phyloP scores from a whole-genome alignment of 768 basidiomycete genomes.

The Chalciporus sphaerocephalus region DNA sequence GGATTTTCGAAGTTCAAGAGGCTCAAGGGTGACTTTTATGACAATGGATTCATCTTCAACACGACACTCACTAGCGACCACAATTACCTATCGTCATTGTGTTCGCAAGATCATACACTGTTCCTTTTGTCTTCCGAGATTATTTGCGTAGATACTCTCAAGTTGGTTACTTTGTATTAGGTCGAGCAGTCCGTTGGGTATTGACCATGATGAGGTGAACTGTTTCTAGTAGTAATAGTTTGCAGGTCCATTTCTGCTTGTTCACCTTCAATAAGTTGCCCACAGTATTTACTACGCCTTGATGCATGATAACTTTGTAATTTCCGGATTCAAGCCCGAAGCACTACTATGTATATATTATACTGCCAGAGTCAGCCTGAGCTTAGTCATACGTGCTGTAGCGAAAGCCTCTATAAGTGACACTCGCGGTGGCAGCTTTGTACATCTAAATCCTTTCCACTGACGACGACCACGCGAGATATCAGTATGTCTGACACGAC shows the following conservation, averaged over 20 bases:
- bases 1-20: no score
- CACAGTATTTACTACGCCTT: no score
- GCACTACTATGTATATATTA: not conserved
- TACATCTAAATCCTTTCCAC: constrained; percentile 6
- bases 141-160: not conserved
- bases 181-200: not conserved
- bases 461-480: constrained; percentile 3
- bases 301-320: no score
- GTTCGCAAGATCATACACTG: not conserved
- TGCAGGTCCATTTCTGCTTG: no score
- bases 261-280: no score
- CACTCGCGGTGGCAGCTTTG: not conserved
- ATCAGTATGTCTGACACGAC: constrained; percentile 35
- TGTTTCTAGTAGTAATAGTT: not conserved
- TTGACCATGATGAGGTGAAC: constrained; percentile 1
- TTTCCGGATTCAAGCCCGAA: no score
- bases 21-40: constrained; percentile 14
- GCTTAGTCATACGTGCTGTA: constrained; percentile 21
- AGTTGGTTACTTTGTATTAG: not conserved
- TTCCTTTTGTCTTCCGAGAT: not conserved
- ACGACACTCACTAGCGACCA: not conserved
- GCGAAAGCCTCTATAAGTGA: not conserved
- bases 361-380: no score
- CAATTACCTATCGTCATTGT: constrained; percentile 1
- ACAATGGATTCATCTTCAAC: not conserved